Evolutionary conservation across 345 rosid species (phyloP), one percentile per base, ranked within the genome.

Genomic region (Salix udensis): DNA sequence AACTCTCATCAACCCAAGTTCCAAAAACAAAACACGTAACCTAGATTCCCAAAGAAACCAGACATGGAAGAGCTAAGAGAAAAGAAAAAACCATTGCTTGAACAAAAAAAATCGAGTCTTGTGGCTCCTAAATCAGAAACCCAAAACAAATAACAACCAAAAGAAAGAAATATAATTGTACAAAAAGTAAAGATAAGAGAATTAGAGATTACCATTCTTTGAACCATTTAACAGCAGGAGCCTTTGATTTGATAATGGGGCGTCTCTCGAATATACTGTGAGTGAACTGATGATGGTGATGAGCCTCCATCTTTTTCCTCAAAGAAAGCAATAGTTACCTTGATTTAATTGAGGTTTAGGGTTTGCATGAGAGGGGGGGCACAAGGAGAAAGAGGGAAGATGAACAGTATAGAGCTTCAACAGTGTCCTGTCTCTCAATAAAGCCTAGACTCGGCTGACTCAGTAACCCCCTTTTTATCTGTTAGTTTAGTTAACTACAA

Each of bases 211-310:
- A 95, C 98, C 97, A 95, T 72, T 91, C 90, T 74, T 77, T 88
- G 87, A 85, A 75, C 97, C 97, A 95, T 83, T 91, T 95, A 37
- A 90, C 96, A 69, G 96, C 91, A 55, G 97, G 97, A 72, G 88
- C 34, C 79, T 87, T 90, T 70, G 97, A 89, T 85, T 77, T 90
- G 79, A 86, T 15, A 70, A 93, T 82, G 64, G 92, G 92, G 39
- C 91, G 93, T 76, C 97, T 79, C 62, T 95, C 97, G 85, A 89
- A 95, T 19, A 90, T 77, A 80, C 64, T 88, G 71, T 91, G 89
- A 77, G 83, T 67, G 81, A 74, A 92, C 46, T 85, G 87, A 37
- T 76, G 58, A 52, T 52, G 58, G 7, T 52, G 62, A 58, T 58
- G 62, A 58, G 62, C 62, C 62, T 58, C 62, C 62, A 58, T 58